Evolutionary conservation across 768 basidiomycete species (phyloP).

Genomic region (Coprinellus micaceus): DNA sequence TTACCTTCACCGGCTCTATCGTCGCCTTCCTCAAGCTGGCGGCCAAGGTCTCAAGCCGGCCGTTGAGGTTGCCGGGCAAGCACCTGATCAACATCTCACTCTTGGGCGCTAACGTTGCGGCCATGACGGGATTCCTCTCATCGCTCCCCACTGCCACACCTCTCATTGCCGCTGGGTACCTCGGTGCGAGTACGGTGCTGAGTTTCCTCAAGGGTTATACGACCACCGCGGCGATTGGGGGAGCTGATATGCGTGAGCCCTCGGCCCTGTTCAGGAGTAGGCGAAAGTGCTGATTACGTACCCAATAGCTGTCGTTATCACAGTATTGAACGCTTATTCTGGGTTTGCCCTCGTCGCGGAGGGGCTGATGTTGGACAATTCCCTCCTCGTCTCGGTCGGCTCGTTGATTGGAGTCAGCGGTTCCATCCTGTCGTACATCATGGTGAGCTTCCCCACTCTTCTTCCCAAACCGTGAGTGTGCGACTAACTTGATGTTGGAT

Average conservation of each 20-base stretch:
- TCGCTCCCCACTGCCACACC: constrained; percentile 63
- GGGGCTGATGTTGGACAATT: constrained; percentile 89
- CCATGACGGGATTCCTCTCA: constrained; percentile 75
- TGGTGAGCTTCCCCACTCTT: constrained; percentile 47
- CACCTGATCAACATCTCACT: constrained; percentile 72
- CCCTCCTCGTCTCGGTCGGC: constrained; percentile 77
- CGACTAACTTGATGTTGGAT: background rate
- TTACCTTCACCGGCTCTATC: constrained; percentile 88
- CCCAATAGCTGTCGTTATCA: constrained; percentile 76
- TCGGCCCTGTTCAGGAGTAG: constrained; percentile 4
- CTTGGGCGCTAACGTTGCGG: constrained; percentile 65
- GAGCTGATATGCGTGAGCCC: constrained; percentile 86
- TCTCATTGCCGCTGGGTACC: constrained; percentile 70
- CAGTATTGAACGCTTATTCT: constrained; percentile 86
- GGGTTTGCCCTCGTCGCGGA: constrained; percentile 90
- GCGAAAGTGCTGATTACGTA: constrained; percentile 9
- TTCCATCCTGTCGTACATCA: constrained; percentile 88
- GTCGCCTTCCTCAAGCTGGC: constrained; percentile 88
- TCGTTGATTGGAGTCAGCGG: constrained; percentile 88
- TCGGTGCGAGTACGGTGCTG: constrained; percentile 67
- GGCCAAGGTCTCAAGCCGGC: constrained; percentile 73
- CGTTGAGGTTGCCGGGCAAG: constrained; percentile 69
- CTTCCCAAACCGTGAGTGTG: too few relatives aligned
- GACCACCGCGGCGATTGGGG: constrained; percentile 87
- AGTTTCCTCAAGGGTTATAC: constrained; percentile 87